Base-by-base conservation (phyloP, 2,329 filamentous ascomycete genomes). In the Penicillium vulpinum region DNA sequence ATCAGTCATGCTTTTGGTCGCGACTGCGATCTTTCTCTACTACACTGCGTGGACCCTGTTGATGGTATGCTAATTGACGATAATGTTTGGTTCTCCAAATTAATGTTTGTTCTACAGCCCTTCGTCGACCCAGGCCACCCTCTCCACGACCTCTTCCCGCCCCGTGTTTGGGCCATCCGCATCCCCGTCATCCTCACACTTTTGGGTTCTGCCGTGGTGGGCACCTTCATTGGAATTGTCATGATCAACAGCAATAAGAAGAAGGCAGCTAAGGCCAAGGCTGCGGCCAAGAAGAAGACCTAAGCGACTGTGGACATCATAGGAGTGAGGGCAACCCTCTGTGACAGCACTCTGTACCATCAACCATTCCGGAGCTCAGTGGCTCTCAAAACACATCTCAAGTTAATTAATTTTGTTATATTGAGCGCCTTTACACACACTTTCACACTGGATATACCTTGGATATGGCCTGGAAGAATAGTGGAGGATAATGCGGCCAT, bases 221-320 rank as follows among this genome's bases (percentile, higher is more conserved):
- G 94, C 62, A 95, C 91, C 59, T 99, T 99, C 82, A 83, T 99
- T 66, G 89, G 90, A 70, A 88, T 96, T 73, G 93, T 99, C 72
- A 99, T 99, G 94, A 97, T 99, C 80, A 87, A 91, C 75, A 97
- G 93, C 83, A 97, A 97, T 83, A 85, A 89, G 76, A 97, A 97
- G 86, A 97, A 94, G 86, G 91, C 91, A 4, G 88, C 91, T 66
- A 99, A 97, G 85, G 89, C 89, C 62, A 92, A 92, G 78, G 88
- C 89, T 56, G 88, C 89, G 21, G 74, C 78, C 39, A 91, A 91
- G 83, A 96, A 96, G 87, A 94, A 95, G 87, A 86, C 88, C 59
- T 91, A 82, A 80, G 67, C 52, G 52, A 47, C 22, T 16, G 5
- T 21, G 33, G 36, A 39, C 21, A 43, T 40, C 22, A 51, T 29